These are phyloP conservation scores for Phytophthora cajani DNA, from an alignment of 352 stramenopile species.

Conservation along the genomic window DNA sequence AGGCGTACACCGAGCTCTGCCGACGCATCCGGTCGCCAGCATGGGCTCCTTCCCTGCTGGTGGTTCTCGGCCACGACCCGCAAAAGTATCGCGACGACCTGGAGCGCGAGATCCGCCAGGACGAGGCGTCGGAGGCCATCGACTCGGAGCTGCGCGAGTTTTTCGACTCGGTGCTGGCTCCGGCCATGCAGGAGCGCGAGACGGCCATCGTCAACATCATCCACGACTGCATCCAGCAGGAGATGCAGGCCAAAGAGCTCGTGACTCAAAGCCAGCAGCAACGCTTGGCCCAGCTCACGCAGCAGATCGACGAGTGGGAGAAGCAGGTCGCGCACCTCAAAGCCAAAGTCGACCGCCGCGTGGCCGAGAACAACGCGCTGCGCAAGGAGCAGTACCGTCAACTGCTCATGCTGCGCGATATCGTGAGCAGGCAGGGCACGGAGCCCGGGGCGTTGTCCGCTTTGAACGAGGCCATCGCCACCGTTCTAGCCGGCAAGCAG, in stretches of 20 bases:
- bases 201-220: constrained; percentile 63
- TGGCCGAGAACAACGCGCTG: constrained; percentile 68
- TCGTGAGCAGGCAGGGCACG: constrained; percentile 62
- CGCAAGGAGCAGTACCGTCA: constrained; percentile 81
- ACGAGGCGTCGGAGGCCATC: constrained; percentile 29
- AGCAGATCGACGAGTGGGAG: constrained; percentile 41
- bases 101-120: constrained; percentile 28
- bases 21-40: constrained; percentile 16
- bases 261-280: constrained; percentile 24
- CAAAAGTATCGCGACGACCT: constrained; percentile 29
- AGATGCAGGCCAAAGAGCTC: constrained; percentile 41
- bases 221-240: constrained; percentile 56
- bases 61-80: constrained; percentile 27
- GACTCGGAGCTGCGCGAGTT: constrained; percentile 46
- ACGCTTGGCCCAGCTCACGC: constrained; percentile 20
- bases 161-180: constrained; percentile 50
- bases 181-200: constrained; percentile 63
- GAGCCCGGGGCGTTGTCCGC: constrained; percentile 55
- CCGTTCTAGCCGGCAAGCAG: constrained; percentile 34
- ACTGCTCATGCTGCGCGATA: constrained; percentile 71
- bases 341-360: constrained; percentile 66
- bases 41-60: constrained; percentile 21
- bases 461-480: constrained; percentile 67
- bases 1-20: constrained; percentile 25
- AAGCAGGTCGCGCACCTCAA: constrained; percentile 46